A percentile compares a stretch with the other conserved stretches of the same genome.
Evolutionary conservation across 148 eudicot genomes (phyloP).

Genomic region (Camellia japonica): DNA sequence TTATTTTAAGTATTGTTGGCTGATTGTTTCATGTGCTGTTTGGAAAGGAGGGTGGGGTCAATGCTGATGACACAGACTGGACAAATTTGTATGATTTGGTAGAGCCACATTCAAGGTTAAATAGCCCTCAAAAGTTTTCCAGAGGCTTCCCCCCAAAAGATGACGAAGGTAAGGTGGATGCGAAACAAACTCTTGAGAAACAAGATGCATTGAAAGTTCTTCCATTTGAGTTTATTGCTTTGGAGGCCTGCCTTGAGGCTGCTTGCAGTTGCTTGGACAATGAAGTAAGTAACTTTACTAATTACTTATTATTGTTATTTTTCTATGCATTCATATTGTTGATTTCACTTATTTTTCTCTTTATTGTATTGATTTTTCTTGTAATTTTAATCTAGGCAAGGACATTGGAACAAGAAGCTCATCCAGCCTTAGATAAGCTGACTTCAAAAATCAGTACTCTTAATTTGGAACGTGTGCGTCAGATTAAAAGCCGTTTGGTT

Average conservation of each 20-base stretch:
- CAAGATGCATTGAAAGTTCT: conserved; percentile 75
- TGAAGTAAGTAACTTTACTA: conserved; percentile 43
- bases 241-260: conserved; percentile 98
- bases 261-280: conserved; percentile 87
- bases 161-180: conserved; percentile 52
- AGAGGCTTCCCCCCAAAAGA: conserved; percentile 50
- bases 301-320: neutral
- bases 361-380: conserved; percentile 10
- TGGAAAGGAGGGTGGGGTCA: conserved; percentile 47
- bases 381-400: conserved; percentile 57
- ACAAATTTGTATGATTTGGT: conserved; percentile 68
- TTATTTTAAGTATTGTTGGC: neutral
- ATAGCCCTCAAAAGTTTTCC: conserved; percentile 52
- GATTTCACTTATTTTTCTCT: conserved; percentile 1
- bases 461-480: conserved; percentile 96
- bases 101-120: conserved; percentile 51
- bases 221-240: conserved; percentile 93
- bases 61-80: conserved; percentile 58
- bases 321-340: conserved; percentile 4
- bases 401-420: conserved; percentile 98
- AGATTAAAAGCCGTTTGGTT: conserved; percentile 94
- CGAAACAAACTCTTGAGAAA: conserved; percentile 56
- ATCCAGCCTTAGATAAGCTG: conserved; percentile 96
- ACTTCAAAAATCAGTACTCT: conserved; percentile 96
- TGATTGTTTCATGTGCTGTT: conserved; percentile 18